Evolutionary conservation across 805 yeast species (phyloP).

Genomic region (Saccharomycopsis synnaedendra): DNA sequence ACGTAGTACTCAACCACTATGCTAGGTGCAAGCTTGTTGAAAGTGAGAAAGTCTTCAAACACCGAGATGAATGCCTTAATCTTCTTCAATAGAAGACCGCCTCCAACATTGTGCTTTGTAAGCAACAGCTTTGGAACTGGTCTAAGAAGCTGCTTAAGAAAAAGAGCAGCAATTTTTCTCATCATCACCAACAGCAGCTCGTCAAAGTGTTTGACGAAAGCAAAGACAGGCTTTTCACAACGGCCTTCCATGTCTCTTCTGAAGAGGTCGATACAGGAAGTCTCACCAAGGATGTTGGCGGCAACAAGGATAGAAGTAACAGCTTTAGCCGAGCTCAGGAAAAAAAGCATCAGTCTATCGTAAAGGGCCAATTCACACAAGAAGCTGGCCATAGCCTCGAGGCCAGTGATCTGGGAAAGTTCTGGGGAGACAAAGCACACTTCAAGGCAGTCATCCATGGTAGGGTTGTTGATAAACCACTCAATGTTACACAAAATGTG

Average conservation of each 20-base stretch:
- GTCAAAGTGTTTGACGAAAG: conserved; percentile 6
- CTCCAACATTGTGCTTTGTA: background rate
- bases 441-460: conserved; percentile 13
- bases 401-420: background rate
- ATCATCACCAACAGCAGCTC: conserved; percentile 1
- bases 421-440: conserved; percentile 2
- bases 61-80: background rate
- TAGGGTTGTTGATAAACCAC: conserved; percentile 33
- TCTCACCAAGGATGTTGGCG: conserved; percentile 32
- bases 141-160: conserved; percentile 4
- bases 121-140: background rate
- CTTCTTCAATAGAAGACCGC: background rate
- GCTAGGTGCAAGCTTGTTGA: background rate
- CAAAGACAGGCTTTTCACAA: background rate
- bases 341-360: conserved; percentile 34
- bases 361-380: conserved; percentile 44
- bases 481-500: conserved; percentile 50
- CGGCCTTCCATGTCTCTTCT: background rate
- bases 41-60: conserved; percentile 1
- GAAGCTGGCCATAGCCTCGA: conserved; percentile 29
- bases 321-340: conserved; percentile 36
- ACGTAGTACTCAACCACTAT: background rate
- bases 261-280: background rate
- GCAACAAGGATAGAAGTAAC: conserved; percentile 41
- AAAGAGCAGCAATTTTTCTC: conserved; percentile 3